These are phyloP conservation scores for Corymbia citriodora DNA, from an alignment of 441 rosid genomes.

Conservation along the genomic window DNA sequence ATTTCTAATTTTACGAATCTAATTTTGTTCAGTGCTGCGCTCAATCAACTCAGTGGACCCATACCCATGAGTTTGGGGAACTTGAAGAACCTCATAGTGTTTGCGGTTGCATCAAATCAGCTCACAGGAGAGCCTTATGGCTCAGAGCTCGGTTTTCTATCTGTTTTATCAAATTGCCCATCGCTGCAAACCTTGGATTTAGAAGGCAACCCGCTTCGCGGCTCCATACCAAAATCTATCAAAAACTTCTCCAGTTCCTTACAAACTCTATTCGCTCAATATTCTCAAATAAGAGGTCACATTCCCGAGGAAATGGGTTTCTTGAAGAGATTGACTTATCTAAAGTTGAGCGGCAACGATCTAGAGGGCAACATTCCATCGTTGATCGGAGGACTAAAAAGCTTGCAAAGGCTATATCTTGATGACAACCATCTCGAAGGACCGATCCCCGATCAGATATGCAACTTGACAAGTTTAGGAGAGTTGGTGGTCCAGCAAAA, in stretches of 20 bases:
- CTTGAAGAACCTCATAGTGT: background rate
- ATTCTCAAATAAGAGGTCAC: background rate
- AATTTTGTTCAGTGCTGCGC: background rate
- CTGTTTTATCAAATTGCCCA: no score
- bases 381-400: background rate
- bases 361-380: background rate
- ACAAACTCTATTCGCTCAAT: background rate
- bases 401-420: background rate
- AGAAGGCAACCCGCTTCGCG: background rate
- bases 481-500: background rate
- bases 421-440: background rate
- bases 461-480: background rate
- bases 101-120: background rate
- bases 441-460: background rate
- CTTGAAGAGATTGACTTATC: no score
- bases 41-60: background rate
- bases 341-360: background rate
- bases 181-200: no score
- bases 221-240: background rate
- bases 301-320: background rate
- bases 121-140: background rate
- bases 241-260: background rate
- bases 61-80: background rate
- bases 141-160: no score
- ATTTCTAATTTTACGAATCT: no score